Evolutionary conservation across 129 eudicot genomes (phyloP).

Genomic region (Helianthus annuus): DNA sequence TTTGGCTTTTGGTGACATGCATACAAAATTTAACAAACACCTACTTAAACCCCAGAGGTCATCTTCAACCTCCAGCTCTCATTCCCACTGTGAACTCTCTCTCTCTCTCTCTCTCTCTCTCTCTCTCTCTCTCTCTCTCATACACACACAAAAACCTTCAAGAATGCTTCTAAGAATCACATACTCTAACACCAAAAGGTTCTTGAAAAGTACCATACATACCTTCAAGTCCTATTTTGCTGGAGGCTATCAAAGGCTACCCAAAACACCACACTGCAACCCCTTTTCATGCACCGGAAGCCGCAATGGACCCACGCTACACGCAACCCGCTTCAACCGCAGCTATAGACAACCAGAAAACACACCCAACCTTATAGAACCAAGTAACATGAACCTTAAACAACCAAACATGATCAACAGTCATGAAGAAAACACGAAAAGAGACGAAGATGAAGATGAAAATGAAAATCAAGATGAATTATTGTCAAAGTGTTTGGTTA

Average conservation of each 20-base stretch:
- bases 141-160: constrained; percentile 3
- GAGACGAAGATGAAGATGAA: neutral
- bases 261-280: constrained; percentile 50
- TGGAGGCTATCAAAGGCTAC: constrained; percentile 51
- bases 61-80: constrained; percentile 24
- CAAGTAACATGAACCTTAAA: neutral
- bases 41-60: constrained; percentile 26
- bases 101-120: too few species aligned
- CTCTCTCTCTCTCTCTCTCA: constrained; percentile 2
- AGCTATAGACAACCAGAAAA: constrained; percentile 27
- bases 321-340: constrained; percentile 23
- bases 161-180: constrained; percentile 49
- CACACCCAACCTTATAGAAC: constrained; percentile 18
- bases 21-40: constrained; percentile 15
- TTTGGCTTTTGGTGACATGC: neutral
- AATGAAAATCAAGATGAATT: constrained; percentile 4
- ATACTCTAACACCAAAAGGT: constrained; percentile 51
- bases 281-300: constrained; percentile 41
- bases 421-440: constrained; percentile 4
- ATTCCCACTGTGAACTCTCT: constrained; percentile 4
- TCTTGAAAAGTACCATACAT: constrained; percentile 42
- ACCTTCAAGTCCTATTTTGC: constrained; percentile 51
- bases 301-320: neutral
- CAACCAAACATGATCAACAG: constrained; percentile 26
- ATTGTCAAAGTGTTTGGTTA: constrained; percentile 35